Conservation (phyloP, 2,329 filamentous ascomycete species). For the Calonectria pseudoturangicola region DNA sequence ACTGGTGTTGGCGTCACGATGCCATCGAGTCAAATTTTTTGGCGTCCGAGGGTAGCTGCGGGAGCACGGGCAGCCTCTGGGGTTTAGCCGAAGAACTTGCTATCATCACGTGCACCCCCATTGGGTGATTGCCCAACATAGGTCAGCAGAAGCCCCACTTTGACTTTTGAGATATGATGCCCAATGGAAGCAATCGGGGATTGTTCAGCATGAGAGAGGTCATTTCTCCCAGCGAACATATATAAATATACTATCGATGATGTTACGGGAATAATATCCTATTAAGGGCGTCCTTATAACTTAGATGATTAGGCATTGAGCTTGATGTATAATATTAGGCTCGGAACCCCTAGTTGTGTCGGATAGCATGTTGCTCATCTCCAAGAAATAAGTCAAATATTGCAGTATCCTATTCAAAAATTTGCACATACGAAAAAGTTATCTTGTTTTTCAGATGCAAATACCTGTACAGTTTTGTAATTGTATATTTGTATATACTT, state of each 20-base stretch:
- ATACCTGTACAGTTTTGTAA: no score
- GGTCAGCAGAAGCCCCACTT: constrained; percentile 14
- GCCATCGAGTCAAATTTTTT: constrained; percentile 55
- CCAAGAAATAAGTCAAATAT: neutral
- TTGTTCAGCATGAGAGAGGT: neutral
- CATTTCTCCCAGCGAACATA: no score
- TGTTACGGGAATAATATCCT: no score
- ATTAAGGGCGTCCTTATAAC: no score
- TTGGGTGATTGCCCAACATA: constrained; percentile 24
- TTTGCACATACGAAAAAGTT: neutral
- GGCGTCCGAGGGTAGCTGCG: constrained; percentile 38
- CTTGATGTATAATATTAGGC: no score
- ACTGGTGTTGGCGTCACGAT: constrained; percentile 54
- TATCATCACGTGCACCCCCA: constrained; percentile 49
- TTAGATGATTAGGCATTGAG: no score
- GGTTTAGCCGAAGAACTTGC: constrained; percentile 52
- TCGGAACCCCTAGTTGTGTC: no score
- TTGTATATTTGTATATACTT: no score
- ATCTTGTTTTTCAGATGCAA: neutral
- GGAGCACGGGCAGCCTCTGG: constrained; percentile 15
- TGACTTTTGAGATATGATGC: neutral
- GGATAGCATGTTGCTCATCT: no score
- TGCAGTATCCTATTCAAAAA: neutral
- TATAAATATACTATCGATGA: no score
- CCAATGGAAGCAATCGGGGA: neutral